Evolutionary conservation across 2,329 filamentous ascomycete genomes (phyloP).

Genomic region (Byssothecium circinans): DNA sequence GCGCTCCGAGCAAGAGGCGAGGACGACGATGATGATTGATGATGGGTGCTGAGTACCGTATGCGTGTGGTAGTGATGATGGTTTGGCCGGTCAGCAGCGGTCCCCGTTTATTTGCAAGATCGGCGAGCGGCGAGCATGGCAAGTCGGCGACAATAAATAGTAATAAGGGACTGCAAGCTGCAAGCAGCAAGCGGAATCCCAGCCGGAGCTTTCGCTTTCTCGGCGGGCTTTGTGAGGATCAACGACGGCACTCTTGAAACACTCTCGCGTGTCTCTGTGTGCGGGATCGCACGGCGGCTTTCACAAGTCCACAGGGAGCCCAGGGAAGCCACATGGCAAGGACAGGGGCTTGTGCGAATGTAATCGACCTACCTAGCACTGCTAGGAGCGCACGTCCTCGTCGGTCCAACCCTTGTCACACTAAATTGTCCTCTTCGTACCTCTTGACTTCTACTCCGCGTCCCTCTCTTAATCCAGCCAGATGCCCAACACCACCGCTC

Average conservation of each 20-base stretch:
- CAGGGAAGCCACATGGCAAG: conserved; percentile 9
- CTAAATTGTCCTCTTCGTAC: conserved; percentile 34
- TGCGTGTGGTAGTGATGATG: neutral
- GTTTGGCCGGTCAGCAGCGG: neutral
- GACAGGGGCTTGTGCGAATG: neutral
- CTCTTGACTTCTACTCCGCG: conserved; percentile 36
- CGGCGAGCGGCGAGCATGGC: conserved; percentile 27
- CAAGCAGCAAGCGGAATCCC: too few relatives aligned
- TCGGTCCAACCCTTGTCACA: conserved; percentile 22
- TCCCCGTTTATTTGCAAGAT: conserved; percentile 21
- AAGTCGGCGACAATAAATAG: too few relatives aligned
- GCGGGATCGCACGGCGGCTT: too few relatives aligned
- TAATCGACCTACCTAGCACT: conserved; percentile 1
- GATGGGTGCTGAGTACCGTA: neutral
- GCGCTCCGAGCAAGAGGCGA: neutral
- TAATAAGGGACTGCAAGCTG: too few relatives aligned
- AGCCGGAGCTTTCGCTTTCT: too few relatives aligned
- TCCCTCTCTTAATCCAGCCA: conserved; percentile 34
- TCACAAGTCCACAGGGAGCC: too few relatives aligned
- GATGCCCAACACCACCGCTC: conserved; percentile 39
- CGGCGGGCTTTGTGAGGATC: too few relatives aligned
- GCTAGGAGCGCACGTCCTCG: conserved; percentile 17
- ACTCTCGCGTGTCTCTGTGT: too few relatives aligned
- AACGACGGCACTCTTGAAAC: too few relatives aligned
- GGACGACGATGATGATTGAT: too few relatives aligned